Evolutionary conservation across 2,329 filamentous ascomycete genomes (phyloP), one percentile per base, ranked within the genome.

Genomic region (Hymenoscyphus fructigenus): DNA sequence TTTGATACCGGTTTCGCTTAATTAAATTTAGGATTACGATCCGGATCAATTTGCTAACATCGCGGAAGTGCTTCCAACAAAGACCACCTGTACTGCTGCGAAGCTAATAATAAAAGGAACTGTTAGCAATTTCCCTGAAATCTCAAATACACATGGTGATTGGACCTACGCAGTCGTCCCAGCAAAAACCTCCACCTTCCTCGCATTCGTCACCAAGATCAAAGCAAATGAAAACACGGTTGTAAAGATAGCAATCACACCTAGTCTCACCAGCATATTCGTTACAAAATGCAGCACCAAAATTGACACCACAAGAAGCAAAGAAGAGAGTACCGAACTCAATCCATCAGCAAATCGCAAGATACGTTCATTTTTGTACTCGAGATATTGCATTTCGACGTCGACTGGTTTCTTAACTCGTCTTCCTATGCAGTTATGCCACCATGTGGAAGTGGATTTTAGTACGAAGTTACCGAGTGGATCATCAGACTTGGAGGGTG

Each of bases 111-210:
- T 7, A 56, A 32, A 9, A 15, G 12, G 2, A 14, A 9, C 9
- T 10, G 26, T 57, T 20, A 57, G 53, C 53, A 20, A 3, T n/a
- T 57, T 29, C 20, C 10, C 28, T 14, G 4, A 29, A 29, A 15
- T 14, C 1, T 29, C 0, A 3, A 32, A 7, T 6, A 12, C 5
- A 5, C n/a, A 15, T 6, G 6, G 26, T 28, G 7, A 2, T 20
- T 3, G 9, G 3, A 50, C 53, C 32, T n/a, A 57, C 53, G 26
- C 53, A 2, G 53, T 34, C 4, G 53, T 57, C 6, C 26, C 53
- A 57, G 53, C 53, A 57, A 57, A 57, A 6, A 57, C 29, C 29
- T 57, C 53, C 14, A 57, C 29, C 28, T 32, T 57, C 17, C 29
- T 29, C 14, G 53, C 53, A 17, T 57, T 32, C 1, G 53, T 57